These are phyloP conservation scores for Cercospora nicotianae DNA, from an alignment of 2,329 filamentous ascomycete genomes.

Conservation along the genomic window DNA sequence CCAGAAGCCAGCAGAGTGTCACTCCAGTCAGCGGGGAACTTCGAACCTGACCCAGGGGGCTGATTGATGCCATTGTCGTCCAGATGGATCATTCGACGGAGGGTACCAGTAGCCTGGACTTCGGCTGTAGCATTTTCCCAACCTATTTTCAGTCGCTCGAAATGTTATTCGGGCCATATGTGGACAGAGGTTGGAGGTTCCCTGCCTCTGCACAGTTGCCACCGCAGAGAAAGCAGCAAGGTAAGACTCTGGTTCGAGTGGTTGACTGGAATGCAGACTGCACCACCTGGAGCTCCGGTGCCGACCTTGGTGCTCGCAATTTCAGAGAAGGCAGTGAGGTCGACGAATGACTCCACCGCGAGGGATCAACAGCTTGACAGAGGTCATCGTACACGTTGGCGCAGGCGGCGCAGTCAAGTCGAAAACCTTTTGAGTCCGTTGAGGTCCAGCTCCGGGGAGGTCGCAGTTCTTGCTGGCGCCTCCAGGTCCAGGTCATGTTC, in stretches of 20 bases:
- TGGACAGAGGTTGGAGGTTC: not conserved
- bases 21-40: not conserved
- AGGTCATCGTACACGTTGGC: not conserved
- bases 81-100: not conserved
- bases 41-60: not conserved
- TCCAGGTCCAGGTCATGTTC: not conserved
- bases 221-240: not conserved
- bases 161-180: not conserved
- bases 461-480: not conserved
- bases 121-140: not conserved
- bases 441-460: not conserved
- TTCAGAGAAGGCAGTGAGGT: not conserved
- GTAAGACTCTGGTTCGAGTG: not conserved
- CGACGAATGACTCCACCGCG: not conserved
- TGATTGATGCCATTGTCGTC: not conserved
- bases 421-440: not conserved
- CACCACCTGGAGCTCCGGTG: not conserved
- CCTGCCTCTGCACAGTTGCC: not conserved
- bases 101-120: not conserved
- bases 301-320: not conserved
- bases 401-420: not conserved
- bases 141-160: not conserved
- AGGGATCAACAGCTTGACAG: not conserved
- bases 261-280: not conserved
- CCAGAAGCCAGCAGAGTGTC: not conserved